Evolutionary conservation across 2,329 filamentous ascomycete genomes (phyloP).

Genomic region (Knoxdaviesia capensis): DNA sequence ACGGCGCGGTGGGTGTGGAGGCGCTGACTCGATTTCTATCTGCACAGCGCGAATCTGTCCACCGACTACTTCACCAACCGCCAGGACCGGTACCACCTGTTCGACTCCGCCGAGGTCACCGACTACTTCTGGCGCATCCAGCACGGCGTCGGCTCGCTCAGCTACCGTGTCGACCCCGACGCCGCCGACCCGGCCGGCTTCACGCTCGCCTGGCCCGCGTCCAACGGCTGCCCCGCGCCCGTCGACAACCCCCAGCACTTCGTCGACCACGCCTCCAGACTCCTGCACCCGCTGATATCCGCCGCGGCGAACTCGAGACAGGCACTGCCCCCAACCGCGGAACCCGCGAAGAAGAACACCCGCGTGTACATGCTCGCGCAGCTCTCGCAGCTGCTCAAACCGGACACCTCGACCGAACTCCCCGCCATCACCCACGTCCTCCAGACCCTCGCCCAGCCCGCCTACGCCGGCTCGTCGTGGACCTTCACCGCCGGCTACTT

Average conservation of each 20-base stretch:
- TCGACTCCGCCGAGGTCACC: constrained; percentile 58
- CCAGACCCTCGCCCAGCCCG: constrained; percentile 39
- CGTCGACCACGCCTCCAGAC: constrained; percentile 43
- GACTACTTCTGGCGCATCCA: constrained; percentile 71
- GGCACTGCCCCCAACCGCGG: constrained; percentile 3
- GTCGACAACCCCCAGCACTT: constrained; percentile 50
- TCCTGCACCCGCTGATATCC: constrained; percentile 44
- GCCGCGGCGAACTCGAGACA: constrained; percentile 3
- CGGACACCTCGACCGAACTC: constrained; percentile 73
- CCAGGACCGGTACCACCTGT: constrained; percentile 86
- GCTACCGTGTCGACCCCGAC: constrained; percentile 56
- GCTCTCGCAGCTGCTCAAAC: constrained; percentile 64
- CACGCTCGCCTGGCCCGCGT: constrained; percentile 48
- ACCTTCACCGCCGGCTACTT: constrained; percentile 97
- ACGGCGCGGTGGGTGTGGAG: background rate
- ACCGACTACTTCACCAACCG: constrained; percentile 92
- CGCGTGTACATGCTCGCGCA: constrained; percentile 74
- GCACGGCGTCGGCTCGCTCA: constrained; percentile 55
- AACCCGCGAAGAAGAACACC: constrained; percentile 26
- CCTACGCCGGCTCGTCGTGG: constrained; percentile 57
- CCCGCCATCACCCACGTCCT: constrained; percentile 62
- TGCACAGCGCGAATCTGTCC: constrained; percentile 56
- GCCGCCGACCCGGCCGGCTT: constrained; percentile 32
- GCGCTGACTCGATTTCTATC: constrained; percentile 5
- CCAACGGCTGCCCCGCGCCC: constrained; percentile 58